These are phyloP conservation scores for Colletotrichum theobromicola DNA, from an alignment of 2,329 filamentous ascomycete genomes.

Conservation along the genomic window DNA sequence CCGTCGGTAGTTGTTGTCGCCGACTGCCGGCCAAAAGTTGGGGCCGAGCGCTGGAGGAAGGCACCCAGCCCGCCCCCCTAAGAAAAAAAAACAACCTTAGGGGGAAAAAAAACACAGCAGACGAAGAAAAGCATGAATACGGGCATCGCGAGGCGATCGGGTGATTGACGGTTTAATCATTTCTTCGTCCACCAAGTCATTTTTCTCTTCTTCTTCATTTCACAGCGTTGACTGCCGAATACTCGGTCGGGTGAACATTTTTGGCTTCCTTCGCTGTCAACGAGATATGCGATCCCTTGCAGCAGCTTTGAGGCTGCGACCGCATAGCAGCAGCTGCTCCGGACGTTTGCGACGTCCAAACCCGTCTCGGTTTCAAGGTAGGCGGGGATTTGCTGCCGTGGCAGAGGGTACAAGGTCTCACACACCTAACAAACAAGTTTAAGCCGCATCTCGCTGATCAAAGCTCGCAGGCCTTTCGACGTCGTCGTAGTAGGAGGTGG, in stretches of 20 bases:
- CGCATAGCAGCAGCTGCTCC: not conserved
- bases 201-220: not conserved
- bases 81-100: not conserved
- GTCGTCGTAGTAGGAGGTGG: constrained; percentile 96
- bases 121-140: too few species aligned
- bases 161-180: not conserved
- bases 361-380: not conserved
- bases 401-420: constrained; percentile 33
- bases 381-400: constrained; percentile 35
- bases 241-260: not conserved
- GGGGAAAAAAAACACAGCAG: not conserved
- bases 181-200: not conserved
- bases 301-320: not conserved
- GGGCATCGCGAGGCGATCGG: too few species aligned
- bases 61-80: too few species aligned
- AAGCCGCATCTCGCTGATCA: not conserved
- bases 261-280: not conserved
- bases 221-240: not conserved
- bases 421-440: constrained; percentile 16
- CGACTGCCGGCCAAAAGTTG: not conserved
- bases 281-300: constrained; percentile 6
- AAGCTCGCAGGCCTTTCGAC: constrained; percentile 70
- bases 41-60: not conserved
- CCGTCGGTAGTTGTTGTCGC: not conserved
- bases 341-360: not conserved